phyloP scores from a whole-genome alignment of 257 asterid genomes.

The Euphrasia confusa region DNA sequence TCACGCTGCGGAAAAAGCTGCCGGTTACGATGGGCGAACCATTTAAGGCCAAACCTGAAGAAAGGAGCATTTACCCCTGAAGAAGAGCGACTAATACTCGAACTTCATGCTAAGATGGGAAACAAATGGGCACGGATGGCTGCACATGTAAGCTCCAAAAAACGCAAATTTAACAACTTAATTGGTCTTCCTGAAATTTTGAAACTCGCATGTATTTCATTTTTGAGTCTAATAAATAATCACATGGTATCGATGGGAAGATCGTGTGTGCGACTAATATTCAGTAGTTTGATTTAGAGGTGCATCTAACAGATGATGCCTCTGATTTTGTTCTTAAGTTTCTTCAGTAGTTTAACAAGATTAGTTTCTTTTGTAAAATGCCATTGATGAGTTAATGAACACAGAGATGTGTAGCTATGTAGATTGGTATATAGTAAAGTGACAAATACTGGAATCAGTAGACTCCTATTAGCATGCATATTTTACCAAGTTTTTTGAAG shows the following conservation, averaged over 20 bases:
- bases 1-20: slow-evolving; percentile 70
- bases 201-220: slow-evolving; percentile 14
- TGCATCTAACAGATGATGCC: slow-evolving; percentile 11
- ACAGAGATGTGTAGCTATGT: slow-evolving; percentile 13
- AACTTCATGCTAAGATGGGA: slow-evolving; percentile 44
- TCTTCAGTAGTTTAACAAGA: not conserved
- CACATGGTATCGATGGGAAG: slow-evolving; percentile 13
- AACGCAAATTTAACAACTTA: slow-evolving; percentile 13
- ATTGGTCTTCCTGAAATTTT: slow-evolving; percentile 22
- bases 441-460: slow-evolving; percentile 9
- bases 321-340: slow-evolving; percentile 12
- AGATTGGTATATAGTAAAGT: slow-evolving; percentile 16
- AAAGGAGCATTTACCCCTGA: slow-evolving; percentile 64
- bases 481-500: slow-evolving; percentile 5
- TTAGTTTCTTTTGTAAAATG: not conserved
- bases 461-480: no score
- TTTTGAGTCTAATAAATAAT: slow-evolving; percentile 5
- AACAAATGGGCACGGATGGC: slow-evolving; percentile 64
- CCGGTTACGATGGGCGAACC: slow-evolving; percentile 65
- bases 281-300: slow-evolving; percentile 18
- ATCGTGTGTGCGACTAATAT: not conserved
- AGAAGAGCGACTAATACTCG: slow-evolving; percentile 52
- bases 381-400: not conserved
- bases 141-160: slow-evolving; percentile 47
- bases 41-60: slow-evolving; percentile 62